These are phyloP conservation scores for Carpinus viminea DNA, from an alignment of 306 rosid species.

Conservation along the genomic window DNA sequence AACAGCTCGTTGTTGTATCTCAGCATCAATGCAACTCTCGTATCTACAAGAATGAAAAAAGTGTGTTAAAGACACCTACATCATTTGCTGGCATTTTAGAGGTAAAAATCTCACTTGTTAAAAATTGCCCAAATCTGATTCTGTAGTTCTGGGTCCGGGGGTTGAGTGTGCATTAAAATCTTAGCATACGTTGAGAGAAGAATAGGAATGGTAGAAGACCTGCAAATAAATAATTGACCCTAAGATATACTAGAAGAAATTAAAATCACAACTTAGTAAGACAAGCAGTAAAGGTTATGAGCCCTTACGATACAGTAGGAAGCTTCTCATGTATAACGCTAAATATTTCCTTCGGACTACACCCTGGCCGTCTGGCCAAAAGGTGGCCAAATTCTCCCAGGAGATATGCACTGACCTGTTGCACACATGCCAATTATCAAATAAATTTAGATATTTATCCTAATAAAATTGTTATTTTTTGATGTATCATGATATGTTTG, in stretches of 20 bases:
- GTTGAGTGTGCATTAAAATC: constrained; percentile 95
- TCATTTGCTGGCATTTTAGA: constrained; percentile 19
- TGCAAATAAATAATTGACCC: constrained; percentile 46
- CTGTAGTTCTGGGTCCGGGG: constrained; percentile 95
- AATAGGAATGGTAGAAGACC: constrained; percentile 81
- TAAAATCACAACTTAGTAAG: constrained; percentile 1
- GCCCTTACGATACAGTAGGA: constrained; percentile 91
- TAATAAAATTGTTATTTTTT: constrained; percentile 8
- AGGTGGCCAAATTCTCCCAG: constrained; percentile 99
- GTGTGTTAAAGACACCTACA: constrained; percentile 35
- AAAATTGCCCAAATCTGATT: constrained; percentile 94
- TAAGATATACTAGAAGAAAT: constrained; percentile 29
- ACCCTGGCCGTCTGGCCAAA: constrained; percentile 87
- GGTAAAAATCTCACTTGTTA: constrained; percentile 71
- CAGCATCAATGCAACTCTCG: constrained; percentile 97
- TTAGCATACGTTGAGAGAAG: constrained; percentile 98
- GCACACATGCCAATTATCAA: constrained; percentile 34
- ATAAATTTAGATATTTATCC: background rate
- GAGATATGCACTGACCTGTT: constrained; percentile 95
- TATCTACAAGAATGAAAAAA: constrained; percentile 53
- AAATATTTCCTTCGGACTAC: constrained; percentile 86
- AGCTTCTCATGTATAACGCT: constrained; percentile 91
- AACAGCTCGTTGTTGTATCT: constrained; percentile 97
- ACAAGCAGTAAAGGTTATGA: constrained; percentile 18
- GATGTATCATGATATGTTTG: constrained; percentile 19